These are phyloP conservation scores for Eremothecium cymbalariae DNA, from an alignment of 1,139 yeast genomes.

Conservation along the genomic window DNA sequence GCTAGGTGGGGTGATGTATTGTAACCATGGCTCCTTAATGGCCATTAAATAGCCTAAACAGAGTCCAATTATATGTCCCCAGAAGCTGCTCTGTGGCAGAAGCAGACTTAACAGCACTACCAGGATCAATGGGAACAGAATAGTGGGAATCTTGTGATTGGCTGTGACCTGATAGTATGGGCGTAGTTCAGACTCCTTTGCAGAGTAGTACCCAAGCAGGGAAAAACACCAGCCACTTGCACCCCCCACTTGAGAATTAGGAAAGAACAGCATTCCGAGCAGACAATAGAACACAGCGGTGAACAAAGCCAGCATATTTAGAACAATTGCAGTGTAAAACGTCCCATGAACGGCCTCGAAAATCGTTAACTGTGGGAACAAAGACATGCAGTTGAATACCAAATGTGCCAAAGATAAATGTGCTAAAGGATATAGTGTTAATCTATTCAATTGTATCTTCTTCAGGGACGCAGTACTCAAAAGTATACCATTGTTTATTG, in stretches of 20 bases:
- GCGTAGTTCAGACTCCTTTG: conserved; percentile 45
- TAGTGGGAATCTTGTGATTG: conserved; percentile 47
- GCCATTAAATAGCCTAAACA: conserved; percentile 50
- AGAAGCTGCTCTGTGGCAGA: conserved; percentile 55
- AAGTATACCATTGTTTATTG: conserved; percentile 34
- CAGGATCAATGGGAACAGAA: conserved; percentile 49
- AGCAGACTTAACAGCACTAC: conserved; percentile 44
- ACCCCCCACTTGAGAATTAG: conserved; percentile 52
- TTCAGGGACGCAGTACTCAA: conserved; percentile 53
- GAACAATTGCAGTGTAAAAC: conserved; percentile 73
- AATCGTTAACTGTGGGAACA: conserved; percentile 53
- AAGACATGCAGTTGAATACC: conserved; percentile 49
- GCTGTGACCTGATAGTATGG: conserved; percentile 38
- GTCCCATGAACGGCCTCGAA: conserved; percentile 80
- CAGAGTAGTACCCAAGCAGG: conserved; percentile 55
- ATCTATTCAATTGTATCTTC: conserved; percentile 48
- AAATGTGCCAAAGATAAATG: conserved; percentile 60
- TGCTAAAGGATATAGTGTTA: conserved; percentile 69
- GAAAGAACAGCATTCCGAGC: conserved; percentile 47
- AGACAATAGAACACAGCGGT: conserved; percentile 63
- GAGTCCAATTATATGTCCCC: conserved; percentile 60
- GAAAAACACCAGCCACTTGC: conserved; percentile 72
- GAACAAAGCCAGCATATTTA: conserved; percentile 62
- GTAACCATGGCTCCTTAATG: conserved; percentile 26
- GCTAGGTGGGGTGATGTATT: conserved; percentile 54